Evolutionary conservation across 140 eudicot species (phyloP), one percentile per base, ranked within the genome.

Genomic region (Oenanthe javanica): DNA sequence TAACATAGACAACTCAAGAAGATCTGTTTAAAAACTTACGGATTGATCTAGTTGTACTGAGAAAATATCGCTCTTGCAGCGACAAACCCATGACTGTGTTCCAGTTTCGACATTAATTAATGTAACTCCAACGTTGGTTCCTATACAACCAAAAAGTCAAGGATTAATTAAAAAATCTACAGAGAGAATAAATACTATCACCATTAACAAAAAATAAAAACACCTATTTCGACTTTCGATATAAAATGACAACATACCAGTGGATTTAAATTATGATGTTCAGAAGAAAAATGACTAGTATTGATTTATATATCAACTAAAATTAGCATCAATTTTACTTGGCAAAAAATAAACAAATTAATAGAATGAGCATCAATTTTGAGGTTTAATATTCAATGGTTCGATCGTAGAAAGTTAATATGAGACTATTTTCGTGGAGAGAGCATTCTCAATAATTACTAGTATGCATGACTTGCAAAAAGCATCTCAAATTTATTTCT

Each of bases 51-150:
- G 72, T 79, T 95, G 93, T 83, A 89, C 51, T 70, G 97, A 92
- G 48, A 95, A 86, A 82, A 93, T 93, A 57, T 95, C 99, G 81
- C 99, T 95, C 80, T 89, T 88, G 76, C 93, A 88, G 64, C 92
- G 93, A 76, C 81, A 87, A 83, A 91, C 79, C 93, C 88, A 82
- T 6, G 92, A 77, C 40, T 69, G 76, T 47, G 71, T 79, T 82
- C 89, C 87, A 64, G 92, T 88, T 87, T 91, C 97, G n/a, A 85
- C 49, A 81, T 95, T 79, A 49, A 95, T 83, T 82, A 90, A 55
- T 31, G 81, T 79, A 86, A 89, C 97, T 86, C 99, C 99, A 79
- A 57, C 72, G 77, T 91, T 85, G 59, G 96, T 89, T 67, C 99
- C 99, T 95, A 83, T 48, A 80, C 54, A 48, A 87, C 71, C 52